Conservation (phyloP, 495 filamentous ascomycete species). For the Lepidopterella palustris region DNA sequence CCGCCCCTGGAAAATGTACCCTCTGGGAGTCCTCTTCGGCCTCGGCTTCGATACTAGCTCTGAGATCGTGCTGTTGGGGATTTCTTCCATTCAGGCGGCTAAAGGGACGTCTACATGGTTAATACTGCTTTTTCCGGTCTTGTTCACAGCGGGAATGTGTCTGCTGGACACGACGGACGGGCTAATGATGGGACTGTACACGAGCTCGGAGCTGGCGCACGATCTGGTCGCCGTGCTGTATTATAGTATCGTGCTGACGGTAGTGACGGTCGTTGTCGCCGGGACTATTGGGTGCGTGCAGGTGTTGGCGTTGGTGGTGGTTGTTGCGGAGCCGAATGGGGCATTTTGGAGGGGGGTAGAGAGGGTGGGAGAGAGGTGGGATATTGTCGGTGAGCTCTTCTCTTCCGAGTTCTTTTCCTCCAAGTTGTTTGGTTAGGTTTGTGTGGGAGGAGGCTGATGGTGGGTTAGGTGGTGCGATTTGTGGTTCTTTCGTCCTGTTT, state of each 20-base stretch:
- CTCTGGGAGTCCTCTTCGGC: conserved; percentile 83
- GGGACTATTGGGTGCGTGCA: conserved; percentile 81
- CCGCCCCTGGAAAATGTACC: conserved; percentile 95
- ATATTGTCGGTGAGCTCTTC: conserved; percentile 84
- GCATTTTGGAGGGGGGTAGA: conserved; percentile 82
- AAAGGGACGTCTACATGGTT: conserved; percentile 88
- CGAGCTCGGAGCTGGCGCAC: conserved; percentile 61
- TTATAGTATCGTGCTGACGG: conserved; percentile 86
- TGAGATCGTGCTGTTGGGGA: conserved; percentile 87
- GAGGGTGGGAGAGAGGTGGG: conserved; percentile 70
- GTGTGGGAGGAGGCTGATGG: conserved; percentile 12
- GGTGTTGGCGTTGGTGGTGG: conserved; percentile 65
- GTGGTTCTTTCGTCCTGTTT: conserved; percentile 71
- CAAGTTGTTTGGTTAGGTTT: conserved; percentile 3
- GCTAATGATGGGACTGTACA: conserved; percentile 92
- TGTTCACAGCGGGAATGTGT: conserved; percentile 96
- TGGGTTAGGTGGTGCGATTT: conserved; percentile 56
- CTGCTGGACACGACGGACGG: conserved; percentile 85
- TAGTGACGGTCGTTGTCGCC: conserved; percentile 81
- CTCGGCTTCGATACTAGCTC: conserved; percentile 94
- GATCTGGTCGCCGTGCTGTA: conserved; percentile 85
- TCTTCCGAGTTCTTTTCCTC: too few species aligned
- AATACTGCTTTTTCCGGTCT: conserved; percentile 82
- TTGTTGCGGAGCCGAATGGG: conserved; percentile 65
- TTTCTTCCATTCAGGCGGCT: conserved; percentile 76